These are phyloP conservation scores for Ophiostoma sp. DNA, from an alignment of 2,329 filamentous ascomycete genomes.

Conservation along the genomic window DNA sequence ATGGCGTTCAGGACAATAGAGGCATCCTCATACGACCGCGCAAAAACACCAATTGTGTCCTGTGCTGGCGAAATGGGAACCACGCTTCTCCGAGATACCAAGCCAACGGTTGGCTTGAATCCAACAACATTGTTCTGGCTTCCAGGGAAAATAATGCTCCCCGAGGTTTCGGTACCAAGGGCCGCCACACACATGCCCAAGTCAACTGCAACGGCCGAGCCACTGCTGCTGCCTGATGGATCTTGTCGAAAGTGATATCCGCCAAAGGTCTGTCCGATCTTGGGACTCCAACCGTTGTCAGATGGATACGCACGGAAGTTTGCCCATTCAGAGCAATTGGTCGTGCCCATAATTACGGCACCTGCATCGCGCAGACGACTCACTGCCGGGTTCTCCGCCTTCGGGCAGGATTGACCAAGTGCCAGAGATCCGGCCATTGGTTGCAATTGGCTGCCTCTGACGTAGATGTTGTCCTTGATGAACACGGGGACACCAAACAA, in stretches of 20 bases:
- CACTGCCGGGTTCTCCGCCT: constrained; percentile 29
- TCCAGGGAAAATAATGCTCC: constrained; percentile 56
- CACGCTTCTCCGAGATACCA: constrained; percentile 58
- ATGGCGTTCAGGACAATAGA: constrained; percentile 59
- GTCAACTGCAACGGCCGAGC: constrained; percentile 54
- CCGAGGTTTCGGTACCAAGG: constrained; percentile 60
- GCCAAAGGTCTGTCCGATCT: constrained; percentile 26
- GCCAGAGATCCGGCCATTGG: constrained; percentile 60
- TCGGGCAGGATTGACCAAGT: constrained; percentile 38
- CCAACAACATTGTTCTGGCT: constrained; percentile 57
- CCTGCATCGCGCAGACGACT: constrained; percentile 23
- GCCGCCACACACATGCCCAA: constrained; percentile 55
- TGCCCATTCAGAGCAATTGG: constrained; percentile 27
- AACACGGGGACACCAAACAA: constrained; percentile 26
- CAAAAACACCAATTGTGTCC: constrained; percentile 62
- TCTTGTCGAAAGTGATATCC: constrained; percentile 24
- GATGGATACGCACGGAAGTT: constrained; percentile 25
- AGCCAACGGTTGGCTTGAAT: constrained; percentile 62
- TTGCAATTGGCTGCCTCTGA: constrained; percentile 39
- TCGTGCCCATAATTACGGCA: constrained; percentile 23
- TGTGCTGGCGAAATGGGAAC: constrained; percentile 61
- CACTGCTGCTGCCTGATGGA: constrained; percentile 56
- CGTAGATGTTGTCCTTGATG: constrained; percentile 61
- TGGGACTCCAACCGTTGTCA: constrained; percentile 27
- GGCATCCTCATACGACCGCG: constrained; percentile 60